phyloP scores from a whole-genome alignment of 1,284 basidiomycete species.

The Lignosus rhinocerotis region DNA sequence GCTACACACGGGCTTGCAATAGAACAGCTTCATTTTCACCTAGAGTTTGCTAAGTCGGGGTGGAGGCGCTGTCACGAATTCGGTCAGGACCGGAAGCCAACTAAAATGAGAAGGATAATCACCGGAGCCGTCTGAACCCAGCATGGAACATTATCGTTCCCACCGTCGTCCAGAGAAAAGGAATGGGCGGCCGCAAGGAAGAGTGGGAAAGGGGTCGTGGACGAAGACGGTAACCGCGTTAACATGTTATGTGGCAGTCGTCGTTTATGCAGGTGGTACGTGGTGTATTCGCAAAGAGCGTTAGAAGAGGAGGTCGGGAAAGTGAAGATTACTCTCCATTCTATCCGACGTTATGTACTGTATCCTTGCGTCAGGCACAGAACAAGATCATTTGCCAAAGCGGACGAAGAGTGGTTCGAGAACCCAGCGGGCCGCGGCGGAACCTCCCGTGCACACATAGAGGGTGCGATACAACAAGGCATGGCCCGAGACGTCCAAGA shows the following conservation, averaged over 20 bases:
- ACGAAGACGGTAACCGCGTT: not conserved
- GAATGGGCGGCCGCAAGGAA: slow-evolving; percentile 30
- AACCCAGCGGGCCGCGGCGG: not conserved
- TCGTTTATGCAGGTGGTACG: too few species aligned
- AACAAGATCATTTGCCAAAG: not conserved
- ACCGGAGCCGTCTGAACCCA: too few species aligned
- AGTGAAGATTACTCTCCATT: not conserved
- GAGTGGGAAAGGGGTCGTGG: slow-evolving; percentile 14
- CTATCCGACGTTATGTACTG: not conserved
- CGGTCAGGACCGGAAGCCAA: too few species aligned
- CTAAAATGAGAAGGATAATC: too few species aligned
- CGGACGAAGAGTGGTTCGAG: not conserved
- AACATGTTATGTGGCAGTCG: too few species aligned
- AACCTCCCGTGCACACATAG: not conserved
- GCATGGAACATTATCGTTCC: not conserved
- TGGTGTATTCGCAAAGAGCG: not conserved
- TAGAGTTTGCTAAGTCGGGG: too few species aligned
- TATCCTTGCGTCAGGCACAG: not conserved
- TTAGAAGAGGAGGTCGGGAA: not conserved
- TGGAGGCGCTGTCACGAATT: too few species aligned
- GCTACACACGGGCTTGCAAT: too few species aligned
- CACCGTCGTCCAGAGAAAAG: not conserved
- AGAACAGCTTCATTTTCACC: too few species aligned
- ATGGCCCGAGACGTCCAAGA: not conserved
- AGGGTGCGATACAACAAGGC: not conserved